phyloP scores from a whole-genome alignment of 768 basidiomycete species.

The Tricholoma hemisulphureum region DNA sequence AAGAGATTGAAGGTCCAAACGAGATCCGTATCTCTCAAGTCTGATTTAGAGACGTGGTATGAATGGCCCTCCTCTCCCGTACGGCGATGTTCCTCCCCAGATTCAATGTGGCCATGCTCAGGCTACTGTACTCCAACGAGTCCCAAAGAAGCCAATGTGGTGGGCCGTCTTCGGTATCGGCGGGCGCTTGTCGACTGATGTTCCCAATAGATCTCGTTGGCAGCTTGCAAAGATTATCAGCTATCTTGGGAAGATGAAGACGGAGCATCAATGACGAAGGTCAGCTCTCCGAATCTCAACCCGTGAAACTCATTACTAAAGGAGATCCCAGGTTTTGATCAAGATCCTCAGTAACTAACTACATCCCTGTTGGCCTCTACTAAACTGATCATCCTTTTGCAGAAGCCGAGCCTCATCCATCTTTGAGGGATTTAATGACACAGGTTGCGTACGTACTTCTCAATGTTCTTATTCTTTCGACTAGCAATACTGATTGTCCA shows the following conservation, averaged over 20 bases:
- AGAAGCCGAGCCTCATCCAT: slow-evolving; percentile 31
- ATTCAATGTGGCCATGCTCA: slow-evolving; percentile 28
- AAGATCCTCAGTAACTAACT: slow-evolving; percentile 18
- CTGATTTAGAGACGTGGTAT: slow-evolving; percentile 19
- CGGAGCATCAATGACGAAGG: slow-evolving; percentile 39
- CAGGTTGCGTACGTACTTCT: slow-evolving; percentile 25
- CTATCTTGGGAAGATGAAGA: slow-evolving; percentile 35
- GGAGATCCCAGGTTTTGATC: slow-evolving; percentile 16
- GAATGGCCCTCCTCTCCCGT: slow-evolving; percentile 20
- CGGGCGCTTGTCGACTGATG: neutral
- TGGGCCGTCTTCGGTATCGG: slow-evolving; percentile 13
- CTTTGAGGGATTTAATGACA: slow-evolving; percentile 27
- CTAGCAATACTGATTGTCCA: neutral
- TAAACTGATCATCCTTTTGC: neutral
- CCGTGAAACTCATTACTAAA: neutral
- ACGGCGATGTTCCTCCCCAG: slow-evolving; percentile 29
- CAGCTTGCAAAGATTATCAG: slow-evolving; percentile 38
- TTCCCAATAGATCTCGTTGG: slow-evolving; percentile 31
- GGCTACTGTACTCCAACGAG: slow-evolving; percentile 26
- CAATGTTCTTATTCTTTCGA: neutral
- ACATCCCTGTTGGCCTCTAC: neutral
- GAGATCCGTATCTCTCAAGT: slow-evolving; percentile 12
- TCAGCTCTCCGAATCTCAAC: slow-evolving; percentile 9
- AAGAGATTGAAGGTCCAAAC: slow-evolving; percentile 9
- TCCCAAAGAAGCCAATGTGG: slow-evolving; percentile 28